phyloP scores from a whole-genome alignment of 768 basidiomycete species.

The Leccinum uliginosum region DNA sequence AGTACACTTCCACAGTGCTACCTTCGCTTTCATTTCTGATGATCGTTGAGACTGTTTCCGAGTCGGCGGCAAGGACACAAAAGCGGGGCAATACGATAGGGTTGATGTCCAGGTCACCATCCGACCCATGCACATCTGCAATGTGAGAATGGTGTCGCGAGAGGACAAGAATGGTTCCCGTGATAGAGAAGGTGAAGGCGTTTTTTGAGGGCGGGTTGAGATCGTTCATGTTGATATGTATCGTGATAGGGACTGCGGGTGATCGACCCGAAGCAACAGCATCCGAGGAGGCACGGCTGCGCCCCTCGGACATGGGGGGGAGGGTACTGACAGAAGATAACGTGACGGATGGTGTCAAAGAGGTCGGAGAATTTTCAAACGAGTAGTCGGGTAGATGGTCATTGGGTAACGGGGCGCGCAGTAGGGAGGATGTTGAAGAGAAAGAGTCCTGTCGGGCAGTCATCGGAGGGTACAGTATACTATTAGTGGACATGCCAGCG shows the following conservation, averaged over 20 bases:
- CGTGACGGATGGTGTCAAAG: slow-evolving; percentile 41
- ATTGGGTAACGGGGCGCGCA: slow-evolving; percentile 70
- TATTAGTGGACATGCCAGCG: slow-evolving; percentile 13
- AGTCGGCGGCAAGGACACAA: slow-evolving; percentile 62
- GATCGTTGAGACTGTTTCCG: slow-evolving; percentile 52
- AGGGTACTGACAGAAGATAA: slow-evolving; percentile 39
- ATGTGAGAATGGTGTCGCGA: slow-evolving; percentile 34
- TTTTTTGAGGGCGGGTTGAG: slow-evolving; percentile 62
- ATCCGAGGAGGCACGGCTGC: slow-evolving; percentile 38
- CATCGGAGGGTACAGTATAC: slow-evolving; percentile 20
- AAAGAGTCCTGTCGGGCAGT: slow-evolving; percentile 37
- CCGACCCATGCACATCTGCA: slow-evolving; percentile 22
- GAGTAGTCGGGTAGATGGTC: slow-evolving; percentile 68
- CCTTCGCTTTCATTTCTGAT: slow-evolving; percentile 57
- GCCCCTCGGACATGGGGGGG: slow-evolving; percentile 28
- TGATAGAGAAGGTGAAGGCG: slow-evolving; percentile 59
- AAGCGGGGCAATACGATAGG: slow-evolving; percentile 66
- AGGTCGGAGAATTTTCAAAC: slow-evolving; percentile 60
- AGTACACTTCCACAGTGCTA: slow-evolving; percentile 57
- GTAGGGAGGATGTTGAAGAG: slow-evolving; percentile 56
- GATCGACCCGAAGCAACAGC: slow-evolving; percentile 27
- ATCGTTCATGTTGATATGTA: slow-evolving; percentile 81
- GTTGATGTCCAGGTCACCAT: slow-evolving; percentile 36
- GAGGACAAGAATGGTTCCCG: slow-evolving; percentile 60
- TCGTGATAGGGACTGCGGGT: slow-evolving; percentile 61